Conservation (phyloP, 306 rosid species). For the Lablab purpureus region DNA sequence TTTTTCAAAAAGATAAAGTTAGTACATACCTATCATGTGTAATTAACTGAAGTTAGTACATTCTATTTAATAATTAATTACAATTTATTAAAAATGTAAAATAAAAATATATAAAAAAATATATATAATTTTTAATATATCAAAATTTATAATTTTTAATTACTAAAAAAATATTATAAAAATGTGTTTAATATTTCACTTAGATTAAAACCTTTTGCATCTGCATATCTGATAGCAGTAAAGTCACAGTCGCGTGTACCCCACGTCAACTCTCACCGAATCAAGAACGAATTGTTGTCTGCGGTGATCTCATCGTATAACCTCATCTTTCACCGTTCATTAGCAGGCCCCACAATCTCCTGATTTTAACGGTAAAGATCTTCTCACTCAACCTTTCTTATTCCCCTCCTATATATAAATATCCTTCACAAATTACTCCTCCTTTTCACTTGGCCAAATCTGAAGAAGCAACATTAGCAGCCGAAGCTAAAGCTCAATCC, state of each 20-base stretch:
- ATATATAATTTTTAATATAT: no score
- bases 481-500: constrained; percentile 31
- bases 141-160: no score
- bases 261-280: constrained; percentile 18
- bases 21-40: no score
- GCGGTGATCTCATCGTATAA: not conserved
- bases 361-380: not conserved
- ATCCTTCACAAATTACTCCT: constrained; percentile 13
- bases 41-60: no score
- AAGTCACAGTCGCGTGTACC: constrained; percentile 42
- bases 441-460: constrained; percentile 27
- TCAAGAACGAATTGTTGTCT: not conserved
- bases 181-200: no score
- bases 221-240: not conserved
- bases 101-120: no score
- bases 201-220: no score
- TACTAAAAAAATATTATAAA: no score
- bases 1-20: no score
- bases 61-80: no score
- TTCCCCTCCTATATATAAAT: constrained; percentile 36
- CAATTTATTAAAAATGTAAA: no score
- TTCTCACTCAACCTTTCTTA: constrained; percentile 3
- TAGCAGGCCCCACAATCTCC: not conserved
- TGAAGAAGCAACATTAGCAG: constrained; percentile 22
- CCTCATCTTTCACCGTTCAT: not conserved